Base-by-base conservation (phyloP, 768 basidiomycete species). In the Auriscalpium vulgare region DNA sequence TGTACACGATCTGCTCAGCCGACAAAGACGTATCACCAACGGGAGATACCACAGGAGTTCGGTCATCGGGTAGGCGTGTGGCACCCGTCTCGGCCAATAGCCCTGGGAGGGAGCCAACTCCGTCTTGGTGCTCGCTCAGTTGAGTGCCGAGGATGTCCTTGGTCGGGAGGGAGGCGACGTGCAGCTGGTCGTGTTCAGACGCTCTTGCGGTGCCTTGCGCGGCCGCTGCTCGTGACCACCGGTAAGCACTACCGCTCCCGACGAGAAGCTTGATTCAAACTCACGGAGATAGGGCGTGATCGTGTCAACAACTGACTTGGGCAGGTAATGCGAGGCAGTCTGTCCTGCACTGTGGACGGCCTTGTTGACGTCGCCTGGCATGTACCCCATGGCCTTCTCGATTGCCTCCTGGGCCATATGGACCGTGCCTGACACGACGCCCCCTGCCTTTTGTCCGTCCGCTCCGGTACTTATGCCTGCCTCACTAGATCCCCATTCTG, bases 251-350 rank as follows among this genome's bases (percentile, higher is more conserved):
- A 51, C 16, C 29, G n/a, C 16, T 8, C 29, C 29, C 4, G 29
- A 29, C 29, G 29, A 5, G 50, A 29, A 17, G 35, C 21, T 10
- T 16, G 43, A 23, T 35, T 10, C 29, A 11, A 45, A 64, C 67
- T 52, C 37, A 67, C 68, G 62, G 0, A 67, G 56, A 23, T 63
- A 66, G 1, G 58, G 56, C 2, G 61, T 55, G 16, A 67, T 58
- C 19, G 60, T 62, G 54, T 66, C 65, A 3, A 59, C 54, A 34
- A 67, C 61, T 35, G 56, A 51, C 50, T 57, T 49, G 7, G 67
- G 64, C 4, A 66, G 37, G 44, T 63, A 63, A 29, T 63, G 58
- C 1, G 60, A 62, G 16, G 62, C 63, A 4, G 63, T 60, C 8
- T 57, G 45, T 8, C 48, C 56, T 4, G 56, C 61, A 3, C 16